A percentile compares a stretch with the other conserved stretches of the same genome.
Conservation (phyloP, 306 rosid species). For the Lupinus albus region DNA sequence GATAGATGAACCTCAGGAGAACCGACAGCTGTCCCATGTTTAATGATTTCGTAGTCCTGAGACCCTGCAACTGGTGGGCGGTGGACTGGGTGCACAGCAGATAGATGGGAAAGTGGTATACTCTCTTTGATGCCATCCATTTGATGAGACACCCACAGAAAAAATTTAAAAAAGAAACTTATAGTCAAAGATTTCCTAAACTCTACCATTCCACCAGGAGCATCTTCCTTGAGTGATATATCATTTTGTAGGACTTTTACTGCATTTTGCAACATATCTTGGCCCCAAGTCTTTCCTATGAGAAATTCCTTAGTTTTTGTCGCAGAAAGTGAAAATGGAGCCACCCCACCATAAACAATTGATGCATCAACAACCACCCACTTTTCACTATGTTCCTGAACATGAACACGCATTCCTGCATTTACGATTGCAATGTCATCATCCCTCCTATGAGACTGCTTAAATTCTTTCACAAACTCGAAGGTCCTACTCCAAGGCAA, state of each 20-base stretch:
- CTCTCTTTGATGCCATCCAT: slow-evolving; percentile 53
- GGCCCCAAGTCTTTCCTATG: slow-evolving; percentile 77
- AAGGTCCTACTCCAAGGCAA: slow-evolving; percentile 87
- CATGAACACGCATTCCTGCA: slow-evolving; percentile 84
- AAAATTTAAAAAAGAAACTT: slow-evolving; percentile 89
- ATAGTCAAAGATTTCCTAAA: slow-evolving; percentile 76
- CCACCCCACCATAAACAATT: slow-evolving; percentile 91
- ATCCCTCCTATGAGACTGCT: slow-evolving; percentile 95
- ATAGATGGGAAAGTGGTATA: slow-evolving; percentile 69
- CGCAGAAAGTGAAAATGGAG: slow-evolving; percentile 76
- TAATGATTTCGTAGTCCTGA: slow-evolving; percentile 84
- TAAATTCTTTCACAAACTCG: slow-evolving; percentile 89
- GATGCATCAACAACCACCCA: slow-evolving; percentile 81
- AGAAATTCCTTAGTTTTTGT: slow-evolving; percentile 66
- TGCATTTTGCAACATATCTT: slow-evolving; percentile 69
- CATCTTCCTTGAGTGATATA: slow-evolving; percentile 63
- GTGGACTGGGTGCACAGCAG: slow-evolving; percentile 77
- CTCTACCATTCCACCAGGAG: slow-evolving; percentile 99
- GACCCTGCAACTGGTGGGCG: slow-evolving; percentile 73
- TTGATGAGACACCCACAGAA: slow-evolving; percentile 92
- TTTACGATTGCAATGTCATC: slow-evolving; percentile 97
- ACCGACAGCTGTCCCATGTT: slow-evolving; percentile 87
- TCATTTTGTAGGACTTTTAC: slow-evolving; percentile 64
- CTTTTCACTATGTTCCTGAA: slow-evolving; percentile 54
- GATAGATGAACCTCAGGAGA: slow-evolving; percentile 94